phyloP scores from a whole-genome alignment of 1,284 basidiomycete genomes.

The Naganishia albida region DNA sequence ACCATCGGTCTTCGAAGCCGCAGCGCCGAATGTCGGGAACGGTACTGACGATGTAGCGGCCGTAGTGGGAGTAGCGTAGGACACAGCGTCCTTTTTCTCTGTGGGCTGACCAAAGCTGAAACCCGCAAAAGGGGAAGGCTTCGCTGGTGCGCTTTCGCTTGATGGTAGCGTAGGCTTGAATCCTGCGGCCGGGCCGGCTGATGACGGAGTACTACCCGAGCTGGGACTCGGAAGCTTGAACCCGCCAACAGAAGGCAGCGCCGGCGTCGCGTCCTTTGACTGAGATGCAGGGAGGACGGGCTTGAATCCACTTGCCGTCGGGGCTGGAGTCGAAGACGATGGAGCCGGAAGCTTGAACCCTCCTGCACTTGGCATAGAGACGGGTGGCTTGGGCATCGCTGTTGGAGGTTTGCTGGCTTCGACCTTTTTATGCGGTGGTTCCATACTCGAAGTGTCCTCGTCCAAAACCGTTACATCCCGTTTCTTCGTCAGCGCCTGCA shows the following conservation, averaged over 20 bases:
- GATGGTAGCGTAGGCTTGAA: slow-evolving; percentile 39
- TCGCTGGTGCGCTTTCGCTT: slow-evolving; percentile 2
- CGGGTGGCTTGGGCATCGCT: slow-evolving; percentile 29
- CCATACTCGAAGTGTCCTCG: slow-evolving; percentile 25
- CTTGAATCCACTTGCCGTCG: slow-evolving; percentile 36
- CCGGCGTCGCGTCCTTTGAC: not conserved
- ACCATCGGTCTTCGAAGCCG: slow-evolving; percentile 30
- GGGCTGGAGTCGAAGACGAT: slow-evolving; percentile 16
- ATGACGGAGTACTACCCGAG: not conserved
- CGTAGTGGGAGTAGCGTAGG: not conserved
- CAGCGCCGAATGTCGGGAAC: slow-evolving; percentile 14
- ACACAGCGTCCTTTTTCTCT: slow-evolving; percentile 10
- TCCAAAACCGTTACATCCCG: slow-evolving; percentile 5
- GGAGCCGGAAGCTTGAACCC: slow-evolving; percentile 30
- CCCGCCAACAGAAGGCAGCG: slow-evolving; percentile 13
- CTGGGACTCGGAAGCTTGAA: slow-evolving; percentile 26
- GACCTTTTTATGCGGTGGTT: slow-evolving; percentile 3
- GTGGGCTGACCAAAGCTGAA: slow-evolving; percentile 26
- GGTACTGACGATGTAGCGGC: not conserved
- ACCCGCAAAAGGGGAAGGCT: slow-evolving; percentile 23
- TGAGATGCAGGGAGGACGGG: slow-evolving; percentile 31
- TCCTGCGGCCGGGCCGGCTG: slow-evolving; percentile 14
- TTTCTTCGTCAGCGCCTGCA: slow-evolving; percentile 6
- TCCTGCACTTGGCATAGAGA: slow-evolving; percentile 26
- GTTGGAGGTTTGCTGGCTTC: slow-evolving; percentile 28